Evolutionary conservation across 192 early-diverging fungal genomes (phyloP), one percentile per base, ranked within the genome.

Genomic region (Cetraspora pellucida): DNA sequence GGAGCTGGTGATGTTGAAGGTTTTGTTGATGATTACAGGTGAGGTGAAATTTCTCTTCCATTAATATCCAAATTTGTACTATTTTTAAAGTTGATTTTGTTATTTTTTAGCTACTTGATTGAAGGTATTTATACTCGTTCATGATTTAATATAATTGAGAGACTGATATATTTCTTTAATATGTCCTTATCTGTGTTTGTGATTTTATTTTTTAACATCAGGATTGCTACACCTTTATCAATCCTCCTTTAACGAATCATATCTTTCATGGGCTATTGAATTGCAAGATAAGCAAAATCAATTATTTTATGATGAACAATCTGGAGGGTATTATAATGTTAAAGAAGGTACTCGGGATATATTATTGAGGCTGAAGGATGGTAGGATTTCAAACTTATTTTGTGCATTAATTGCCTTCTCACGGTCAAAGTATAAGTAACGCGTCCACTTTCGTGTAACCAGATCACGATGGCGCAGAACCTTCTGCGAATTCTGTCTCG

Each of bases 381-480:
- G 87, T 85, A 68, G 79, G 43, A 23, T 16, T 37, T 69, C 21
- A 52, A 17, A 2, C 7, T 23, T 49, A 10, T 28, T 31, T 37
- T 37, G 17, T 43, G 11, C 1, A 10, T 65, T 43, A 17, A 59
- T 25, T 23, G 23, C 10, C n/a, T 25, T n/a, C 5, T 28, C 19
- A 10, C n/a, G 23, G 19, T 9, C 14, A 19, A 19, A 52, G 37
- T 6, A 37, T 19, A 4, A 37, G 6, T 64, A 17, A n/a, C 19
- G 31, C 31, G 31, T 64, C 19, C 13, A 64, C 2, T 44, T n/a
- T 64, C 13, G 17, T 43, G 2, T 46, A 45, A 21, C 61, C 50
- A 88, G 90, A 90, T 55, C 86, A 88, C 72, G 90, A 91, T 83
- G 89, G 89, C 13, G 89, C 90, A 0, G 90, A 91, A 72, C 90